These are phyloP conservation scores for Penicillium nucicola DNA, from an alignment of 495 filamentous ascomycete genomes.

Conservation along the genomic window DNA sequence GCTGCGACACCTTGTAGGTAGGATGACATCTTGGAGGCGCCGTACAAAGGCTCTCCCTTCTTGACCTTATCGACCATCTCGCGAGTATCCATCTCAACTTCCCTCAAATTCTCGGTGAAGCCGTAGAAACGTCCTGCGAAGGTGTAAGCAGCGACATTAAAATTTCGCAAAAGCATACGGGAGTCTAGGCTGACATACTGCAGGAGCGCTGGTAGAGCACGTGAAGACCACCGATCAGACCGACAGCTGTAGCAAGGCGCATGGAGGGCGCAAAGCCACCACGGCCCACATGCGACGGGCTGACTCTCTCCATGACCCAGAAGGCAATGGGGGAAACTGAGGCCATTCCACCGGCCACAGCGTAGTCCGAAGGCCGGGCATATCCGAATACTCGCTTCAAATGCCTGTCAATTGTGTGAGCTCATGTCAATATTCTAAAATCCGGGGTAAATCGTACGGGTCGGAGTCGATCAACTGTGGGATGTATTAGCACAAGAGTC, in stretches of 20 bases:
- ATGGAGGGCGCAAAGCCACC: slow-evolving; percentile 79
- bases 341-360: slow-evolving; percentile 59
- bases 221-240: slow-evolving; percentile 70
- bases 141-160: slow-evolving; percentile 13
- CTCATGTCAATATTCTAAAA: slow-evolving; percentile 9
- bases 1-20: slow-evolving; percentile 93
- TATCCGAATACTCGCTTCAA: slow-evolving; percentile 85
- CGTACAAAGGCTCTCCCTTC: slow-evolving; percentile 86
- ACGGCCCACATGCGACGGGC: slow-evolving; percentile 75
- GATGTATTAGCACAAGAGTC: slow-evolving; percentile 23
- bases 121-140: slow-evolving; percentile 78
- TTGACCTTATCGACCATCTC: slow-evolving; percentile 98
- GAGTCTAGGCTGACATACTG: slow-evolving; percentile 39
- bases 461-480: slow-evolving; percentile 92
- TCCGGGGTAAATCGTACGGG: slow-evolving; percentile 63
- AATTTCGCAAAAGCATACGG: not conserved
- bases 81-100: slow-evolving; percentile 92
- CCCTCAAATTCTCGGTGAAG: slow-evolving; percentile 83
- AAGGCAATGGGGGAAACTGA: slow-evolving; percentile 69
- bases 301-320: slow-evolving; percentile 73
- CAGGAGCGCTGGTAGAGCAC: slow-evolving; percentile 73
- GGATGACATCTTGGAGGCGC: slow-evolving; percentile 67
- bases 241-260: slow-evolving; percentile 71
- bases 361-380: slow-evolving; percentile 80
- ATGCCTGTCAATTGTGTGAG: slow-evolving; percentile 59